Percentiles rank a stretch among this genome's conserved stretches.
Conservation (phyloP, 2,329 filamentous ascomycete species). For the Sporothrix pallida region DNA sequence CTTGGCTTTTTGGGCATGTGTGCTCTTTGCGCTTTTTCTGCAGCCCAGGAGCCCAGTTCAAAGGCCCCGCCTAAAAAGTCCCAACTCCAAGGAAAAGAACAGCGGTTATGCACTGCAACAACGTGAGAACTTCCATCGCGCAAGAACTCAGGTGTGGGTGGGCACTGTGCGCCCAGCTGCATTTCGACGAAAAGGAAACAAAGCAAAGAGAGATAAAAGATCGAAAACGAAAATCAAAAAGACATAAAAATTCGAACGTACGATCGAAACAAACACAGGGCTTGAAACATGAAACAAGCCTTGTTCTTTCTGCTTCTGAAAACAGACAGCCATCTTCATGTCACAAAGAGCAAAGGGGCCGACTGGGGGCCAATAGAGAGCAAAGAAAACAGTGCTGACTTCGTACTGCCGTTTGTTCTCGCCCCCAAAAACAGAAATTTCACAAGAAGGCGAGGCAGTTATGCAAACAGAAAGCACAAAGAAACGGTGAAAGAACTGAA, state of each 20-base stretch:
- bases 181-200: background rate
- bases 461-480: slow-evolving; percentile 20
- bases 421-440: background rate
- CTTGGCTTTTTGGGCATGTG: slow-evolving; percentile 8
- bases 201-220: background rate
- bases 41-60: slow-evolving; percentile 5
- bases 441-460: background rate
- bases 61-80: background rate
- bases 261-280: background rate
- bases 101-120: slow-evolving; percentile 23
- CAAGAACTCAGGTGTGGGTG: background rate
- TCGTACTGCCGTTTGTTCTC: background rate
- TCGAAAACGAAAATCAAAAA: background rate
- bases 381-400: background rate
- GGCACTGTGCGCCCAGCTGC: background rate
- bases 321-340: background rate
- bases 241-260: background rate
- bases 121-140: background rate
- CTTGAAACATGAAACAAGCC: background rate
- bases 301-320: background rate
- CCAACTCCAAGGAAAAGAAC: background rate
- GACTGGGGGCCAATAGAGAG: too few species aligned
- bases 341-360: background rate
- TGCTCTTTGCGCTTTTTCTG: background rate
- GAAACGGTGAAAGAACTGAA: background rate